These are phyloP conservation scores for Maudiozyma serrabonitensis DNA, from an alignment of 805 yeast species.

Conservation along the genomic window DNA sequence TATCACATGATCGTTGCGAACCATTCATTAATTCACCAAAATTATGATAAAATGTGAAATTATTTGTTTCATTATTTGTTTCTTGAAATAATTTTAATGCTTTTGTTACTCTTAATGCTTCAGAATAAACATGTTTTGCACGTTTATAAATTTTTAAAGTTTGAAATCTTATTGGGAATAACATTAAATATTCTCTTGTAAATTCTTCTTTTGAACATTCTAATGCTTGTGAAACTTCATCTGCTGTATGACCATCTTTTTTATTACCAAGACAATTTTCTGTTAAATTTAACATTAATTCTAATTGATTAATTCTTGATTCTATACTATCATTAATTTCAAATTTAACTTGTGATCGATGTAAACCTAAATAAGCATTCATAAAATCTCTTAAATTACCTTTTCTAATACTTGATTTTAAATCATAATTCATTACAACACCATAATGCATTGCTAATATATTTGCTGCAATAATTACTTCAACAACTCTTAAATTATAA, in stretches of 20 bases:
- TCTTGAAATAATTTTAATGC: slow-evolving; percentile 35
- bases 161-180: slow-evolving; percentile 50
- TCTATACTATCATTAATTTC: slow-evolving; percentile 42
- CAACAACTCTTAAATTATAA: slow-evolving; percentile 64
- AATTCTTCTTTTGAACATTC: slow-evolving; percentile 37
- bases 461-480: slow-evolving; percentile 56
- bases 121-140: slow-evolving; percentile 54
- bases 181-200: slow-evolving; percentile 35
- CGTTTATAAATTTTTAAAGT: slow-evolving; percentile 47
- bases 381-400: slow-evolving; percentile 60
- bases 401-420: slow-evolving; percentile 23
- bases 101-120: slow-evolving; percentile 48
- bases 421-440: slow-evolving; percentile 18
- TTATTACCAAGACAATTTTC: slow-evolving; percentile 34
- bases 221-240: slow-evolving; percentile 37
- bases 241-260: slow-evolving; percentile 40
- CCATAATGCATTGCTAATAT: slow-evolving; percentile 41
- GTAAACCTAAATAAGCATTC: slow-evolving; percentile 36
- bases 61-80: slow-evolving; percentile 4
- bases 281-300: slow-evolving; percentile 34
- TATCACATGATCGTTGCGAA: slow-evolving; percentile 45
- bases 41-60: slow-evolving; percentile 29
- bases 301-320: slow-evolving; percentile 34
- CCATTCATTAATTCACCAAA: slow-evolving; percentile 51
- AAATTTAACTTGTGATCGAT: slow-evolving; percentile 10